Base-by-base conservation (phyloP, 2,329 filamentous ascomycete species). In the Nakataea oryzae region DNA sequence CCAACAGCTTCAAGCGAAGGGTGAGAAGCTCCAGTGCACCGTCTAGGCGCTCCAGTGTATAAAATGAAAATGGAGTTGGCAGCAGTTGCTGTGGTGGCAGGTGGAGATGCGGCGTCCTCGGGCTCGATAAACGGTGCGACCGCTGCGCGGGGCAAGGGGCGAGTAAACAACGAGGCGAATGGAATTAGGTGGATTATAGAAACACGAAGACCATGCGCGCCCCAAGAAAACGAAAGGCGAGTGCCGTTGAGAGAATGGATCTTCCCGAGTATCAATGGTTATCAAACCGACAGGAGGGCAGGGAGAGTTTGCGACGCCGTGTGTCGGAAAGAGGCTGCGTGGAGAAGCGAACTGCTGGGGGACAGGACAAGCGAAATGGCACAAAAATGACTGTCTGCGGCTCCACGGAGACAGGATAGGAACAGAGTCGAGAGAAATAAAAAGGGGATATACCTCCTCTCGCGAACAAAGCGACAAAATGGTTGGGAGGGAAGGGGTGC, bases 161-260 rank as follows among this genome's bases (percentile, higher is more conserved):
- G 64, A 67, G 70, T 60, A 70, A 72, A 71, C 69, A 72, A 73
- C 69, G 70, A 71, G 68, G 68, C 70, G 70, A 73, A 70, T 69
- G 67, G 67, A 78, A 76, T 75, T 76, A 74, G 74, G 70, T 73
- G 47, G 50, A 73, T 68, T 73, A 74, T 72, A 69, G 74, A 75
- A 78, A 78, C 74, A 72, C 74, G 69, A 68, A 63, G 62, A 59
- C 58, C 62, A 65, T 64, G 63, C 59, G 60, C 59, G 57, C 28
- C 41, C 41, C 55, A 63, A 59, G 66, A 70, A 71, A 67, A 67
- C 67, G 64, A 69, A 66, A 66, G 65, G 65, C 61, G 54, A 67
- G 69, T 50, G 41, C 41, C 69, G 64, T 32, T 30, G 60, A 65
- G 62, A 62, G 62, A 62, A 66, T 59, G 61, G 61, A 63, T 60